Evolutionary conservation across 2,329 filamentous ascomycete species (phyloP).

Genomic region (Ceratocystis harringtonii): DNA sequence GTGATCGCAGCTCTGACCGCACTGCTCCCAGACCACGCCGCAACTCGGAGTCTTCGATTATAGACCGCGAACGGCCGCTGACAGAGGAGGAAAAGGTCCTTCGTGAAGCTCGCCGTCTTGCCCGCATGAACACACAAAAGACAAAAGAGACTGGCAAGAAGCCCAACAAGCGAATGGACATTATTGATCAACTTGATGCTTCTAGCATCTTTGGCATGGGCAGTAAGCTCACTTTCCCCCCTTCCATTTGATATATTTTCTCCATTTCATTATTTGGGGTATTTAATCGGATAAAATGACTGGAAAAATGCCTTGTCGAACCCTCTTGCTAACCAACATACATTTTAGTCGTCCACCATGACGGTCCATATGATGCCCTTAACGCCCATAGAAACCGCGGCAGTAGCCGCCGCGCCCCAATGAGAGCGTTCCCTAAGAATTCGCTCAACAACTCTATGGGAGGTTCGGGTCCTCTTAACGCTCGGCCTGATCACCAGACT

Average conservation of each 20-base stretch:
- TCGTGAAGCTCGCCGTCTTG: conserved; percentile 36
- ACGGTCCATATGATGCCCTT: conserved; percentile 91
- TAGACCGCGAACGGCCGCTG: conserved; percentile 43
- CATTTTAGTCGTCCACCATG: conserved; percentile 76
- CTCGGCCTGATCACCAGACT: conserved; percentile 66
- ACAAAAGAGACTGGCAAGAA: conserved; percentile 32
- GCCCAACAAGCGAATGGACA: conserved; percentile 49
- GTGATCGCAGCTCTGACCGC: conserved; percentile 27
- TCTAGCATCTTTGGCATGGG: conserved; percentile 91
- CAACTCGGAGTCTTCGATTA: conserved; percentile 66
- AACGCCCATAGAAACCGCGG: conserved; percentile 87
- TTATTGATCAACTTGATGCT: conserved; percentile 93
- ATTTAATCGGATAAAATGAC: too few relatives aligned
- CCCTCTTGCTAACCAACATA: conserved; percentile 14
- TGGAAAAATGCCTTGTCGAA: background rate
- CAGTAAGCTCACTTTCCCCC: conserved; percentile 40
- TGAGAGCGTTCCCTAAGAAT: conserved; percentile 89
- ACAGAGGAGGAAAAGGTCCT: conserved; percentile 43
- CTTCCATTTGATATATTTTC: background rate
- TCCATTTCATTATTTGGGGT: background rate
- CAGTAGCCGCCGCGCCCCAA: conserved; percentile 68
- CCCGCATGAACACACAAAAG: conserved; percentile 31
- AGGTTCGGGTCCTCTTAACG: conserved; percentile 71
- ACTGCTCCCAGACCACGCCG: conserved; percentile 39
- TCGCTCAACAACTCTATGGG: conserved; percentile 87